Conservation (phyloP, 1,284 basidiomycete genomes). For the Grifola frondosa region DNA sequence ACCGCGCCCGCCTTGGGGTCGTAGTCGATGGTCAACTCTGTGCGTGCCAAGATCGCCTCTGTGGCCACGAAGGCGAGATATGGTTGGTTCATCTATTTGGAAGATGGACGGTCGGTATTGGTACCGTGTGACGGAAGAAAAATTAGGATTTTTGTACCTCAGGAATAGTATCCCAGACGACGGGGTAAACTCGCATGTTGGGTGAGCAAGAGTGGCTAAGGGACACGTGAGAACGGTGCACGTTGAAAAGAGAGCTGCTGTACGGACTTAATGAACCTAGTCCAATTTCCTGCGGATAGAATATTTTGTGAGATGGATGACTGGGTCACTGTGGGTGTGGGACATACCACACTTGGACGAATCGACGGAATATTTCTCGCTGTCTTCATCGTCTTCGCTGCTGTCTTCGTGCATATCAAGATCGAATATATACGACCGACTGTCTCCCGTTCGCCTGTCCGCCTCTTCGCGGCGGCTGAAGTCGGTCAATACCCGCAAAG, state of each 20-base stretch:
- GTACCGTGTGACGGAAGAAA: background rate
- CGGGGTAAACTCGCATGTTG: conserved; percentile 54
- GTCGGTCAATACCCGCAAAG: background rate
- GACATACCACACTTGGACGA: conserved; percentile 45
- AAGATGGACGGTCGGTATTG: no score
- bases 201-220: conserved; percentile 65
- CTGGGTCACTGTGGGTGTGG: background rate
- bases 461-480: conserved; percentile 43
- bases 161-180: conserved; percentile 59
- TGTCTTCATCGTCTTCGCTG: conserved; percentile 31
- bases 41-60: conserved; percentile 44
- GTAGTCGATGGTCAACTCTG: conserved; percentile 67
- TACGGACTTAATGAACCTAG: conserved; percentile 66
- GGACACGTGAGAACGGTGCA: background rate
- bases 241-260: background rate
- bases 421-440: conserved; percentile 53
- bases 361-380: conserved; percentile 48
- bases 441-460: conserved; percentile 31
- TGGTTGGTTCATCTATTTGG: conserved; percentile 54
- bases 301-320: background rate
- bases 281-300: conserved; percentile 60
- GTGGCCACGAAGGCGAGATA: conserved; percentile 59
- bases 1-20: conserved; percentile 40
- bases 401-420: conserved; percentile 52
- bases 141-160: conserved; percentile 40